Percentiles rank a stretch among this genome's conserved stretches.
Conservation (phyloP, 768 basidiomycete genomes). For the Mycena floridula region DNA sequence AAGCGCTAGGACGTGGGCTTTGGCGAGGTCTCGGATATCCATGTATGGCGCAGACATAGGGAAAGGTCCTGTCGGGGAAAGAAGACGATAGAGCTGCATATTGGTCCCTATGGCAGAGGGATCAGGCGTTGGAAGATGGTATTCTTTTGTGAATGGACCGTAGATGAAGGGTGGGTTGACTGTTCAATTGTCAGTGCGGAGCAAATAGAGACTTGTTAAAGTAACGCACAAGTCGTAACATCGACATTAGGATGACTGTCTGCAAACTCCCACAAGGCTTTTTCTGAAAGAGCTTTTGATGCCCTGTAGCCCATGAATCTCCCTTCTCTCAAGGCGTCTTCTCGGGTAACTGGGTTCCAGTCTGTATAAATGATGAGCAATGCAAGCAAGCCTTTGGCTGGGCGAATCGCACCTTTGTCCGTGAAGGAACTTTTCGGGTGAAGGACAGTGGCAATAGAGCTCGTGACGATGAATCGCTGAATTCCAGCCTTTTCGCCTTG, state of each 20-base stretch:
- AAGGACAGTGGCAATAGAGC: too few species aligned
- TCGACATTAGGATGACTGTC: slow-evolving; percentile 18
- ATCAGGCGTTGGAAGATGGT: background rate
- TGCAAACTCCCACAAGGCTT: slow-evolving; percentile 17
- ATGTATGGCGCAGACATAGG: background rate
- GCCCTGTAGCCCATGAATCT: slow-evolving; percentile 11
- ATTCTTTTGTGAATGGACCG: slow-evolving; percentile 2
- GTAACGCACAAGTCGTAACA: slow-evolving; percentile 6
- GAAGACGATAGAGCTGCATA: background rate
- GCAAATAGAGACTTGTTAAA: background rate
- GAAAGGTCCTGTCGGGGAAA: slow-evolving; percentile 3
- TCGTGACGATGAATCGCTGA: too few species aligned
- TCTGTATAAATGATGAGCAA: background rate
- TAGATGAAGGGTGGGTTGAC: slow-evolving; percentile 5
- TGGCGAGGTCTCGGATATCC: slow-evolving; percentile 9
- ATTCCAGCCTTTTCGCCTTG: slow-evolving; percentile 2
- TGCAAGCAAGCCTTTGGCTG: background rate
- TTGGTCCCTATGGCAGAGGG: slow-evolving; percentile 6
- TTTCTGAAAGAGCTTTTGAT: slow-evolving; percentile 20
- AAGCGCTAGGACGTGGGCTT: slow-evolving; percentile 9
- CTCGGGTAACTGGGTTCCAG: background rate
- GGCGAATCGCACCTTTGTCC: background rate
- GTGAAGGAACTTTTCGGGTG: background rate
- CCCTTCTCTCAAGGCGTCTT: background rate
- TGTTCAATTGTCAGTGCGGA: slow-evolving; percentile 1